Percentiles rank a stretch among this genome's conserved stretches.
phyloP scores from a whole-genome alignment of 148 eudicot genomes.

The Heliosperma pusillum region DNA sequence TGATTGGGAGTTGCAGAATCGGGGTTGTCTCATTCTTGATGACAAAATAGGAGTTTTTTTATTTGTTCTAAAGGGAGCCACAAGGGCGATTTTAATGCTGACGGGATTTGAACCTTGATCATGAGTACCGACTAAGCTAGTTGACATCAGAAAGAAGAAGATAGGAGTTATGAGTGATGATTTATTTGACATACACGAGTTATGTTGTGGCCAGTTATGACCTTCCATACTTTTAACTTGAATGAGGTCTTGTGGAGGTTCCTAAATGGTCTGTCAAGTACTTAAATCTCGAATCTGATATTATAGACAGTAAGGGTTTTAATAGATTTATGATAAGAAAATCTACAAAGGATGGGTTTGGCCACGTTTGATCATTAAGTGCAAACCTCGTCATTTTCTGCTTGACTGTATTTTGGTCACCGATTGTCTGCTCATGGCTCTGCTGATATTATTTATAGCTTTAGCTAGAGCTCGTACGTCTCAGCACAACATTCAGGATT shows the following conservation, averaged over 20 bases:
- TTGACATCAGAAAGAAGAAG: too few species aligned
- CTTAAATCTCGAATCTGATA: not conserved
- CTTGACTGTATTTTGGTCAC: not conserved
- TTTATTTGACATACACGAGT: not conserved
- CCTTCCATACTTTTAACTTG: too few species aligned
- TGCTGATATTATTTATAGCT: not conserved
- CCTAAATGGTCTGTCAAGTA: not conserved
- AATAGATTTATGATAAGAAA: not conserved
- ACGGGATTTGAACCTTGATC: too few species aligned
- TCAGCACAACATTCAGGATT: conserved; percentile 8
- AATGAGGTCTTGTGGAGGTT: not conserved
- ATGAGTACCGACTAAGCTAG: too few species aligned
- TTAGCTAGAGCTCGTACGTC: not conserved
- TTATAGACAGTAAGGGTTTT: not conserved
- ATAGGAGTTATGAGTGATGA: not conserved
- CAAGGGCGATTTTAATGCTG: too few species aligned
- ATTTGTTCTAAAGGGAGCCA: too few species aligned
- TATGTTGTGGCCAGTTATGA: not conserved
- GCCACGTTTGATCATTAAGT: not conserved
- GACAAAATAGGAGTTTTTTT: too few species aligned
- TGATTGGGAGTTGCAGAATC: not conserved
- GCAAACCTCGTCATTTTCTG: not conserved
- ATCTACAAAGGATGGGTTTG: not conserved
- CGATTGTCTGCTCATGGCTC: conserved; percentile 1
- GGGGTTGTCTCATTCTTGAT: not conserved